These are phyloP conservation scores for Phytophthora ramorum DNA, from an alignment of 352 stramenopile species.

Conservation along the genomic window DNA sequence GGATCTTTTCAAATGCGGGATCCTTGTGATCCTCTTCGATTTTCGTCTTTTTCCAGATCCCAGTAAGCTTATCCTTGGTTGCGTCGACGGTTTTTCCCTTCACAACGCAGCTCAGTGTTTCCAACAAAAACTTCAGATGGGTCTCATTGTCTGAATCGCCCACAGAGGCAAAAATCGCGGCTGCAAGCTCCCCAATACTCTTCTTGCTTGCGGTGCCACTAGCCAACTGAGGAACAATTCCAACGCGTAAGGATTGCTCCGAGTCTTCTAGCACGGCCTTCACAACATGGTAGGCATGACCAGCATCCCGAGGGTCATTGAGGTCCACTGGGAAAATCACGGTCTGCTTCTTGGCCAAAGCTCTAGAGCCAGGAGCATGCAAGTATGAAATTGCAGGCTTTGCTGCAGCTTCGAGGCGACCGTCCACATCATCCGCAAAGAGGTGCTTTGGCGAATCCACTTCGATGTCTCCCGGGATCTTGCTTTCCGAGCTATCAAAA, in stretches of 20 bases:
- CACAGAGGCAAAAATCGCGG: conserved; percentile 57
- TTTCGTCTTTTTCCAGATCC: conserved; percentile 44
- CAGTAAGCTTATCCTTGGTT: conserved; percentile 56
- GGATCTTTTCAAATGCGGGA: conserved; percentile 30
- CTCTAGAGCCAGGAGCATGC: conserved; percentile 54
- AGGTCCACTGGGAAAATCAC: conserved; percentile 70
- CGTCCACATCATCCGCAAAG: conserved; percentile 69
- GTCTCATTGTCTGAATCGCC: conserved; percentile 62
- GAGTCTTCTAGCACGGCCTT: conserved; percentile 77
- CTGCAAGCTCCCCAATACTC: conserved; percentile 49
- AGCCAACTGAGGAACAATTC: conserved; percentile 59
- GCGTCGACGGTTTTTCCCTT: conserved; percentile 62
- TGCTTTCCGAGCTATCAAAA: conserved; percentile 47
- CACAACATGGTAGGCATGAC: conserved; percentile 61
- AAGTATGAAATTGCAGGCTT: conserved; percentile 61
- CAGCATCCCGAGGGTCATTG: conserved; percentile 54
- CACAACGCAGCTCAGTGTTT: conserved; percentile 59
- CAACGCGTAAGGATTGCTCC: conserved; percentile 64
- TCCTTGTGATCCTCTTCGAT: conserved; percentile 30
- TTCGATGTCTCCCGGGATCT: conserved; percentile 21
- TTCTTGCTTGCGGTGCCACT: conserved; percentile 6
- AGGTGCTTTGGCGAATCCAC: conserved; percentile 45
- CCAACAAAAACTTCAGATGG: conserved; percentile 61
- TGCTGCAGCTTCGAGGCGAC: conserved; percentile 57
- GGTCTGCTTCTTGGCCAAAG: conserved; percentile 74